These are phyloP conservation scores for Heritiera littoralis DNA, from an alignment of 345 rosid genomes.

Conservation along the genomic window DNA sequence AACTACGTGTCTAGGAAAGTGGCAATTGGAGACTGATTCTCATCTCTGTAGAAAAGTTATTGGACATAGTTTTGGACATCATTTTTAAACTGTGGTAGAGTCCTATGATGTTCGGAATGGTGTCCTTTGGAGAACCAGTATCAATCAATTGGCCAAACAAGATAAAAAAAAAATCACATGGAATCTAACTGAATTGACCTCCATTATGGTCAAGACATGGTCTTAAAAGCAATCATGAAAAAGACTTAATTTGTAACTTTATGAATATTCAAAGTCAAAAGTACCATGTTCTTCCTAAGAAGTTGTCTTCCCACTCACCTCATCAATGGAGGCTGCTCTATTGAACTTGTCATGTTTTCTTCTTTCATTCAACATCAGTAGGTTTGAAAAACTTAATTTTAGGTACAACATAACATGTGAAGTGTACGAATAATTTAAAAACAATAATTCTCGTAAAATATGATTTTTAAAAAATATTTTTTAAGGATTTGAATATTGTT, in stretches of 20 bases:
- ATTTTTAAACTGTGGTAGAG: not conserved
- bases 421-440: too few species aligned
- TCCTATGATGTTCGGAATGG: not conserved
- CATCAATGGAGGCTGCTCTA: not conserved
- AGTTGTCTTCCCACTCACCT: conserved; percentile 9
- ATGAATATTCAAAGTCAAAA: conserved; percentile 4
- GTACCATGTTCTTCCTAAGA: not conserved
- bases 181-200: not conserved
- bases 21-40: too few species aligned
- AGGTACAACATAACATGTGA: too few species aligned
- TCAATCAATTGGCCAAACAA: too few species aligned
- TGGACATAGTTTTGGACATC: too few species aligned
- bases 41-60: too few species aligned
- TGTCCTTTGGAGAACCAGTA: too few species aligned
- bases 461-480: too few species aligned
- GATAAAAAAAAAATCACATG: not conserved
- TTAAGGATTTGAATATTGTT: not conserved
- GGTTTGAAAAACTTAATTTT: not conserved
- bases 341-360: not conserved
- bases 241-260: not conserved
- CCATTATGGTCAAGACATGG: not conserved
- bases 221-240: conserved; percentile 7
- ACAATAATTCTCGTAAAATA: too few species aligned
- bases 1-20: too few species aligned
- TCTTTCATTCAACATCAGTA: not conserved